Base-by-base conservation (phyloP, 805 yeast species). In the Lipomyces starkeyi region DNA sequence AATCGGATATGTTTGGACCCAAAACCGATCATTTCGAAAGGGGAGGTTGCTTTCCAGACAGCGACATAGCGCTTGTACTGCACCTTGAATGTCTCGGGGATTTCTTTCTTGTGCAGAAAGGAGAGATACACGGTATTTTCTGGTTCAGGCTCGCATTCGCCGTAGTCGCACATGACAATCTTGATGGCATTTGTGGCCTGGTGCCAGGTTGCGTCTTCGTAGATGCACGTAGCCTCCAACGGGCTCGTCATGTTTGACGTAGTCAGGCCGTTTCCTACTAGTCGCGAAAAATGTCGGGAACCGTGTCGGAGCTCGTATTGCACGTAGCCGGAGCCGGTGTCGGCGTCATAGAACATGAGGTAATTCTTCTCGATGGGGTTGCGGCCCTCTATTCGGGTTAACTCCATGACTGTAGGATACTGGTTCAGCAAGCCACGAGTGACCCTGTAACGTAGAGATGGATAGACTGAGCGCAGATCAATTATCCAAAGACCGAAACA, bases 121-220 rank as follows among this genome's bases (percentile, higher is more conserved):
- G 71, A 49, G 40, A 69, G 58, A 61, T 52, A 69, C 29, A 67
- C 72, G 3, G 72, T 67, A 59, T 69, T 69, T 17, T 60, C 67
- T 17, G 71, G 62, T 13, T 49, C 52, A 7, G 71, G 71, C 8
- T 62, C 62, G 56, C 72, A 69, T 25, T 69, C 64, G 58, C 72
- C 72, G 37, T 69, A 66, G 37, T 69, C 60, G 64, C 72, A 69
- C 14, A 69, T 59, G 35, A 69, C 72, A 56, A 69, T 53, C 25
- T 63, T 61, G 58, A 69, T 63, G 13, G 72, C 72, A 49, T 69
- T 69, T 34, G 72, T 69, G 47, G 72, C 72, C 59, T 69, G 72
- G 53, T 69, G 72, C 71, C 71, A 69, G 13, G 63, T 67, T 13
- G 68, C 72, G 61, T 58, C 66, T 22, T 58, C 66, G 22, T 7